These are phyloP conservation scores for Jackrogersella multiformis DNA, from an alignment of 495 filamentous ascomycete species.

Conservation along the genomic window DNA sequence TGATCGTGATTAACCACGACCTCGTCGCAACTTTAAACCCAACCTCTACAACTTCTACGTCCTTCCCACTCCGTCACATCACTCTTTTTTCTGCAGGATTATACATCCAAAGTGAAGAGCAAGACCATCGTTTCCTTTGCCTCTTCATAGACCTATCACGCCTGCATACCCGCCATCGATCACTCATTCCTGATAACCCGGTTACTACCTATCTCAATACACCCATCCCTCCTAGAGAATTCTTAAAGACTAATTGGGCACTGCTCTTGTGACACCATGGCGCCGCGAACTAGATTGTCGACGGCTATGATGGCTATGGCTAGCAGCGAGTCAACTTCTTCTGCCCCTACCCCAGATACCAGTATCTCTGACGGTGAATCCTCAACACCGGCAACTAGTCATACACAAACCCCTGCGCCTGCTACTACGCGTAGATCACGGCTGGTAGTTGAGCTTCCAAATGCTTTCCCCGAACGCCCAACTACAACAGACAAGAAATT, in stretches of 20 bases:
- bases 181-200: not conserved
- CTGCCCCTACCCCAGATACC: conserved; percentile 50
- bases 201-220: not conserved
- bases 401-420: conserved; percentile 65
- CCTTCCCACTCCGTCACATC: no score
- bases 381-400: conserved; percentile 82
- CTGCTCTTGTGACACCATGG: conserved; percentile 19
- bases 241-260: not conserved
- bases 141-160: no score
- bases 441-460: conserved; percentile 30
- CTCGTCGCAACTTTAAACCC: not conserved
- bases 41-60: no score
- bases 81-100: no score
- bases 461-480: not conserved
- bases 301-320: conserved; percentile 2
- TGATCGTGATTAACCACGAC: not conserved
- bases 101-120: no score
- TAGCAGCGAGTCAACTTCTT: conserved; percentile 45
- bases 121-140: no score
- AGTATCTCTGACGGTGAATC: conserved; percentile 66
- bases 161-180: not conserved
- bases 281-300: conserved; percentile 31
- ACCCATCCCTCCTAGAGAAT: not conserved
- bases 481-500: conserved; percentile 23
- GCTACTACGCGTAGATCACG: conserved; percentile 1